Conservation (phyloP, 1,284 basidiomycete species). For the Malassezia furfur region DNA sequence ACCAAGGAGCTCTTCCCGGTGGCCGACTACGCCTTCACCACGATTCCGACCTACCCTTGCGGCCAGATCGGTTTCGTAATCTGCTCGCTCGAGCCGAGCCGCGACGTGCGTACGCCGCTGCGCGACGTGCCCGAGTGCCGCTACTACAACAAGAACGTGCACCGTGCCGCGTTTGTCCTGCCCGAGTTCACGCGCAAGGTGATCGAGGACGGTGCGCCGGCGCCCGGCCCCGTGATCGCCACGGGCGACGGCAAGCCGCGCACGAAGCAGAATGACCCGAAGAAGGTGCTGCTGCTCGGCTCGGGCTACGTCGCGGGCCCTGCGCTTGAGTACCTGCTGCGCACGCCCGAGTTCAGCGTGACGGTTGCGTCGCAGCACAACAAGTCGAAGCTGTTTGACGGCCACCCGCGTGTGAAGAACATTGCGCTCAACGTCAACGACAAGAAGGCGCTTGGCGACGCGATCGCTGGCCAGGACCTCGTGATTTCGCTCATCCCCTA, state of each 20-base stretch:
- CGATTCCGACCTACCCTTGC: conserved; percentile 93
- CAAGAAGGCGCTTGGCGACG: conserved; percentile 63
- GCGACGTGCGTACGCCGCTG: conserved; percentile 52
- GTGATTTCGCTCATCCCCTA: conserved; percentile 97
- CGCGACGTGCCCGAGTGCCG: conserved; percentile 54
- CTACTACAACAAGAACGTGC: conserved; percentile 81
- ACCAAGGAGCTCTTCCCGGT: conserved; percentile 71
- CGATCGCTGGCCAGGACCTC: conserved; percentile 76
- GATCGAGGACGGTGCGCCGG: conserved; percentile 45
- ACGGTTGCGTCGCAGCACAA: conserved; percentile 56
- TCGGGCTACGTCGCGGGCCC: conserved; percentile 91
- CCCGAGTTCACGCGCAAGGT: conserved; percentile 73
- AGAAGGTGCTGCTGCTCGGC: conserved; percentile 82
- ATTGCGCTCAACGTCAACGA: conserved; percentile 76
- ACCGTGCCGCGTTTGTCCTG: conserved; percentile 74
- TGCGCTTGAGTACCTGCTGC: conserved; percentile 82
- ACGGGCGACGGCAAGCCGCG: conserved; percentile 52
- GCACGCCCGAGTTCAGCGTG: conserved; percentile 70
- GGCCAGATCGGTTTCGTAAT: conserved; percentile 95
- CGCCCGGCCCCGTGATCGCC: conserved; percentile 39
- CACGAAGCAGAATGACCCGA: conserved; percentile 47
- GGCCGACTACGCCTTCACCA: conserved; percentile 86
- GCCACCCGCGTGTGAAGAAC: conserved; percentile 60
- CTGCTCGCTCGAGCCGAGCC: conserved; percentile 61
- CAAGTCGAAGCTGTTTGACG: conserved; percentile 62